A percentile compares a stretch with the other conserved stretches of the same genome.
phyloP scores from a whole-genome alignment of 2,329 filamentous ascomycete species.

The Arthrocladium fulminans region DNA sequence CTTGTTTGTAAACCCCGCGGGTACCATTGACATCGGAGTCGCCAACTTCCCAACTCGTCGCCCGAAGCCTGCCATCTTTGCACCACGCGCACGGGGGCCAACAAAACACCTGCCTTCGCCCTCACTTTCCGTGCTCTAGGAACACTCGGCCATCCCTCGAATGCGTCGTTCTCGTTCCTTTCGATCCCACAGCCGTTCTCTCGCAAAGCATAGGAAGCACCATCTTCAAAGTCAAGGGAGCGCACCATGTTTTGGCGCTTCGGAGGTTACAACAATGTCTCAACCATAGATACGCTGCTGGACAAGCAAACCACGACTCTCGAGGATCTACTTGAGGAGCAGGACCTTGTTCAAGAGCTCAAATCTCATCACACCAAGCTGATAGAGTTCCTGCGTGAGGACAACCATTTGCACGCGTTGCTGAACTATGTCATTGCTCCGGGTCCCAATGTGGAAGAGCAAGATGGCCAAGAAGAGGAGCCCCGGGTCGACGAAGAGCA shows the following conservation, averaged over 20 bases:
- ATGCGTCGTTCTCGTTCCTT: background rate
- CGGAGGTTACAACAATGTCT: slow-evolving; percentile 96
- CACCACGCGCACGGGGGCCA: too few species aligned
- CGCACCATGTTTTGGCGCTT: slow-evolving; percentile 98
- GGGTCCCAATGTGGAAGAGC: slow-evolving; percentile 39
- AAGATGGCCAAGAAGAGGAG: slow-evolving; percentile 35
- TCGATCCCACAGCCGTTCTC: background rate
- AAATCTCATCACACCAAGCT: slow-evolving; percentile 98
- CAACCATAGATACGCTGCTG: slow-evolving; percentile 90
- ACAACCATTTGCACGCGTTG: slow-evolving; percentile 71
- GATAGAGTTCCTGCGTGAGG: slow-evolving; percentile 87
- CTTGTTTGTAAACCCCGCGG: background rate
- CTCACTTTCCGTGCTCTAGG: too few species aligned
- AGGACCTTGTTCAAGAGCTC: slow-evolving; percentile 91
- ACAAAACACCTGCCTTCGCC: too few species aligned
- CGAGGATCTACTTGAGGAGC: slow-evolving; percentile 92
- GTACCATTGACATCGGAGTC: background rate
- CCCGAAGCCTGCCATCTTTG: too few species aligned
- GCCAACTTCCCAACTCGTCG: background rate
- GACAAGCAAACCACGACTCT: slow-evolving; percentile 91
- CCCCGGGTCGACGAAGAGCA: slow-evolving; percentile 30
- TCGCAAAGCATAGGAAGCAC: background rate
- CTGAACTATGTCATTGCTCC: slow-evolving; percentile 88
- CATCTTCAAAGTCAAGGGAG: background rate
- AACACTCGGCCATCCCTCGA: too few species aligned